Conservation (phyloP, 169 alveolate species). For the Nephromyces sp. region DNA sequence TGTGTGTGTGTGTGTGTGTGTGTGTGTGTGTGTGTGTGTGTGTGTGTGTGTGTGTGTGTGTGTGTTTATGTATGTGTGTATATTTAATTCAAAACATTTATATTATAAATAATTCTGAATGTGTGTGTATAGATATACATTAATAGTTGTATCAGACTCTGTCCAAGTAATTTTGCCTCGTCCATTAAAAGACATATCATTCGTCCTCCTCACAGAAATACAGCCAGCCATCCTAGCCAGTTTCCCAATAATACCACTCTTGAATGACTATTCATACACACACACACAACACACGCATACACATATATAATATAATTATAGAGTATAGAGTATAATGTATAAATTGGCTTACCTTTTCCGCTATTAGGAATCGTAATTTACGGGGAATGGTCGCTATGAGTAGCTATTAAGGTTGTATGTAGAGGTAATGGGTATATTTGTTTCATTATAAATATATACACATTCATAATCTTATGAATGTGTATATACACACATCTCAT, state of each 20-base stretch:
- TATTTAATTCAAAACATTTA: no score
- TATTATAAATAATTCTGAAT: no score
- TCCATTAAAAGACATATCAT: conserved; percentile 68
- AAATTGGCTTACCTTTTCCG: conserved; percentile 50
- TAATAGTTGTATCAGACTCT: no score
- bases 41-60: no score
- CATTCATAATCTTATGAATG: not conserved
- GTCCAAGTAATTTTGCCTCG: conserved; percentile 48
- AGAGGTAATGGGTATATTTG: not conserved
- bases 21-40: no score
- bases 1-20: no score
- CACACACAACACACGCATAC: no score
- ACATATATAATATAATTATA: no score
- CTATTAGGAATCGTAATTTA: conserved; percentile 69
- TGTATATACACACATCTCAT: not conserved
- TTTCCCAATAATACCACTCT: conserved; percentile 59
- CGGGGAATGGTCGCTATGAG: conserved; percentile 74
- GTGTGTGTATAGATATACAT: no score
- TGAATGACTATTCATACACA: conserved; percentile 8
- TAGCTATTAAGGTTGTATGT: conserved; percentile 22
- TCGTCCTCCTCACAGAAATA: conserved; percentile 74
- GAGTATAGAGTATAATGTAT: no score
- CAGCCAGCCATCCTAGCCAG: conserved; percentile 75
- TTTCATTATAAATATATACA: not conserved
- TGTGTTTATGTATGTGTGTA: no score